Conservation (phyloP, 192 early-diverging fungal species). For the Dissophora globulifera region DNA sequence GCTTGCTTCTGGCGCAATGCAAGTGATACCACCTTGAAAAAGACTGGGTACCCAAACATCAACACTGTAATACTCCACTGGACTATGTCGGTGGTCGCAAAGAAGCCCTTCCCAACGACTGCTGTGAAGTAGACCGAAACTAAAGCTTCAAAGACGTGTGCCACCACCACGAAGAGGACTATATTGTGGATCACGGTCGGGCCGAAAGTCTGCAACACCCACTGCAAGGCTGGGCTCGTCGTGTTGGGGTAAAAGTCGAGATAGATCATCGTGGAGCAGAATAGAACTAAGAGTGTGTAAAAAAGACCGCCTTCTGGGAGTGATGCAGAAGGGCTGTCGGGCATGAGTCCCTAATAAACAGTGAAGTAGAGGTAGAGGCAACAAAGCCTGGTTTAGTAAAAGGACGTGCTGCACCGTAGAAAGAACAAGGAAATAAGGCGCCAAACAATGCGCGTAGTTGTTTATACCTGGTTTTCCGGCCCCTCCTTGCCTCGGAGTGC, state of each 20-base stretch:
- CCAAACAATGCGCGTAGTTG: no score
- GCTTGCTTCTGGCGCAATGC: conserved; percentile 11
- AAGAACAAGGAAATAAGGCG: no score
- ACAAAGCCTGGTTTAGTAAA: neutral
- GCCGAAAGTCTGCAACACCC: conserved; percentile 12
- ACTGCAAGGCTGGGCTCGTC: conserved; percentile 32
- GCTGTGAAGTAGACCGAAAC: conserved; percentile 35
- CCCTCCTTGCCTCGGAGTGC: conserved; percentile 26
- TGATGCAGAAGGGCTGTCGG: conserved; percentile 42
- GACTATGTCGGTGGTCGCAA: neutral
- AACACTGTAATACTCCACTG: conserved; percentile 20
- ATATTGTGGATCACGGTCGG: conserved; percentile 7
- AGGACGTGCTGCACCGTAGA: no score
- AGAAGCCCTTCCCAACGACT: conserved; percentile 27
- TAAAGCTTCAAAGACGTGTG: conserved; percentile 19
- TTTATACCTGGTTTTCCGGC: conserved; percentile 18
- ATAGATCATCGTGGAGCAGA: no score
- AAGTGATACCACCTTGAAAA: conserved; percentile 12
- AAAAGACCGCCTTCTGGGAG: no score
- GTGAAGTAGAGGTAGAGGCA: neutral
- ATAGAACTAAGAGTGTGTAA: no score
- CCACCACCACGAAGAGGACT: neutral
- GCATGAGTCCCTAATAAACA: conserved; percentile 37
- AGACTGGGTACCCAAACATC: conserved; percentile 22
- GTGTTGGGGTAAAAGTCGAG: conserved; percentile 47